phyloP scores from a whole-genome alignment of 768 basidiomycete genomes.

The Botryobasidium botryosum region DNA sequence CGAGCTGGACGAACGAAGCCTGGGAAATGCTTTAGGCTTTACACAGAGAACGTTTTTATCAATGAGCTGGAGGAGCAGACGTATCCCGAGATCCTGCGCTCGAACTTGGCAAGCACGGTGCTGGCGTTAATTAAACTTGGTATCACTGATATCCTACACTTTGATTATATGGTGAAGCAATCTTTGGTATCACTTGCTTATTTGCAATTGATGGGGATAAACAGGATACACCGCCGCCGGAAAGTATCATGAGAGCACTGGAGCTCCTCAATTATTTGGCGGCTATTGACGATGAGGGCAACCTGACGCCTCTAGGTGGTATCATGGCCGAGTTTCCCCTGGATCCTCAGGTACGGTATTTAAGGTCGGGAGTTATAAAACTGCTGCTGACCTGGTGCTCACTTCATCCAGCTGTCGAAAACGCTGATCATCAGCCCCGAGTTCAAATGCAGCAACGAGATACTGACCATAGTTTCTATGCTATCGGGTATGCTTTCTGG shows the following conservation, averaged over 20 bases:
- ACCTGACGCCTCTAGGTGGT: slow-evolving; percentile 22
- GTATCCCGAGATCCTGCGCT: slow-evolving; percentile 23
- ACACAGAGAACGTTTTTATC: slow-evolving; percentile 23
- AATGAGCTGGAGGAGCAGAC: slow-evolving; percentile 25
- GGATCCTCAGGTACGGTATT: slow-evolving; percentile 19
- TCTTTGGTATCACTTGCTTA: too few relatives aligned
- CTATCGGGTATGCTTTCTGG: slow-evolving; percentile 16
- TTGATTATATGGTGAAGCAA: slow-evolving; percentile 27
- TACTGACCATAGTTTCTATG: slow-evolving; percentile 25
- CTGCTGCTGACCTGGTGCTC: background rate
- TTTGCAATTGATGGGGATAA: too few relatives aligned
- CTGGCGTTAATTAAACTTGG: slow-evolving; percentile 23
- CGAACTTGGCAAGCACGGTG: slow-evolving; percentile 24
- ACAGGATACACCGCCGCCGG: slow-evolving; percentile 25
- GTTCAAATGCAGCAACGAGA: slow-evolving; percentile 24
- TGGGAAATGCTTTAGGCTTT: slow-evolving; percentile 28
- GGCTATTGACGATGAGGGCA: slow-evolving; percentile 23
- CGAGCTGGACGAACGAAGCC: slow-evolving; percentile 27
- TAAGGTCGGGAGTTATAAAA: background rate
- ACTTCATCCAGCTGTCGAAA: slow-evolving; percentile 18
- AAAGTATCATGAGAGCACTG: slow-evolving; percentile 25
- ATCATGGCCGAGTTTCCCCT: slow-evolving; percentile 28
- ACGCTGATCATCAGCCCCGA: slow-evolving; percentile 25
- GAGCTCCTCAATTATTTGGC: slow-evolving; percentile 25
- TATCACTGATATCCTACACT: slow-evolving; percentile 25